phyloP scores from a whole-genome alignment of 2,329 filamentous ascomycete genomes.

The Fusarium zealandicum region DNA sequence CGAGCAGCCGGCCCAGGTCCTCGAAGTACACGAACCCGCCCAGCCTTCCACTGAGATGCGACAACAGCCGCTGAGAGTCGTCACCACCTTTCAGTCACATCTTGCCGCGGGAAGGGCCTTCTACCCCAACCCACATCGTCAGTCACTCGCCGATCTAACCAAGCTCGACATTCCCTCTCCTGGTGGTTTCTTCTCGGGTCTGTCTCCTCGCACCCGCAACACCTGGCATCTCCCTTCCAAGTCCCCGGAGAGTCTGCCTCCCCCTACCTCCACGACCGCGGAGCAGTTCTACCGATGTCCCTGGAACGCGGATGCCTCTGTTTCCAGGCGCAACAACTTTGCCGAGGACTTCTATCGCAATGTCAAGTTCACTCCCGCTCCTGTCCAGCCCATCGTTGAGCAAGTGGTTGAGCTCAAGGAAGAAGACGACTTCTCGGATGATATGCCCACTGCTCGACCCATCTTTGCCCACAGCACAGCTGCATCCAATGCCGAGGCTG shows the following conservation, averaged over 20 bases:
- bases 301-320: constrained; percentile 64
- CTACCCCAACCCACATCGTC: constrained; percentile 49
- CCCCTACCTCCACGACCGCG: constrained; percentile 87
- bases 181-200: constrained; percentile 87
- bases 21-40: constrained; percentile 54
- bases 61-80: constrained; percentile 59
- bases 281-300: constrained; percentile 90
- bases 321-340: constrained; percentile 48
- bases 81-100: constrained; percentile 51
- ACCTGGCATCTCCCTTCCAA: constrained; percentile 77
- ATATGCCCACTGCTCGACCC: constrained; percentile 72
- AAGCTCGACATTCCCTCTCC: constrained; percentile 90
- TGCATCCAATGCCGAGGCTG: constrained; percentile 43
- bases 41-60: constrained; percentile 53
- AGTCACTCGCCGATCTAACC: constrained; percentile 75
- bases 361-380: constrained; percentile 49
- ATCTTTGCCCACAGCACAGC: constrained; percentile 44
- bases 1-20: constrained; percentile 50
- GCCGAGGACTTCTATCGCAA: constrained; percentile 51
- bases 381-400: constrained; percentile 59
- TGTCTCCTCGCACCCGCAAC: constrained; percentile 76
- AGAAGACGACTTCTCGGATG: constrained; percentile 59
- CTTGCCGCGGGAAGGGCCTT: constrained; percentile 28
- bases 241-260: constrained; percentile 61
- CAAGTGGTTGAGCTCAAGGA: constrained; percentile 68